These are phyloP conservation scores for Micractinium conductrix DNA, from an alignment of 139 green algal species.

Conservation along the genomic window DNA sequence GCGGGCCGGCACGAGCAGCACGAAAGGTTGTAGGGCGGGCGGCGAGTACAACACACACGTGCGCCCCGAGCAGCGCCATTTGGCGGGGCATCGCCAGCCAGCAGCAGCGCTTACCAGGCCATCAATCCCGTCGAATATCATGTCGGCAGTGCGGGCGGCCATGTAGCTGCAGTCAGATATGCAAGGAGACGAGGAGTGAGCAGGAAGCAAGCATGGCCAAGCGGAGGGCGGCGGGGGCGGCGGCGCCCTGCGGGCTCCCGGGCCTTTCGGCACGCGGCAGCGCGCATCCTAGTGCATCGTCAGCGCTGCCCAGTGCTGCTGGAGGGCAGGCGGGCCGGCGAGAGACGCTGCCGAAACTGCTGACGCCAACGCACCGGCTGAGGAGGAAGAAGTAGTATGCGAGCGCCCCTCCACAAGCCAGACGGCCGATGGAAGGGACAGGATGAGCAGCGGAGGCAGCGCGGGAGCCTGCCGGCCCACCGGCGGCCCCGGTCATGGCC, in stretches of 20 bases:
- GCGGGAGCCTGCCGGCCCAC: too few species aligned
- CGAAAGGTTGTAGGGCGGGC: neutral
- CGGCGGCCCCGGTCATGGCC: too few species aligned
- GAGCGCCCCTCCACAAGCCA: too few species aligned
- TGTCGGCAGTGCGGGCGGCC: neutral
- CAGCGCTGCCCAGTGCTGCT: too few species aligned
- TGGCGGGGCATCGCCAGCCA: neutral
- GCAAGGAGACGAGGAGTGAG: neutral
- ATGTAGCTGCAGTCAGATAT: conserved; percentile 17
- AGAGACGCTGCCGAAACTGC: too few species aligned
- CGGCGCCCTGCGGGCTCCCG: neutral
- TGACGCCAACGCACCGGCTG: neutral
- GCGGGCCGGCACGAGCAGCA: neutral
- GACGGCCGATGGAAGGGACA: too few species aligned
- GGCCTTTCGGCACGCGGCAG: too few species aligned
- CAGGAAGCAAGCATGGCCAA: neutral
- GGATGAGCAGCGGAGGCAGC: too few species aligned
- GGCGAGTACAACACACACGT: too few species aligned
- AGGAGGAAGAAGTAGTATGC: neutral
- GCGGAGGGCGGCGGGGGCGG: neutral
- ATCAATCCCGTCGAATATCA: conserved; percentile 6
- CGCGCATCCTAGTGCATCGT: too few species aligned
- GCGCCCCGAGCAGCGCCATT: too few species aligned
- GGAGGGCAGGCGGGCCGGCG: too few species aligned
- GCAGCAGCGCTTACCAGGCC: conserved; percentile 5